phyloP scores from a whole-genome alignment of 2,329 filamentous ascomycete species.

The Byssochlamys sp. region DNA sequence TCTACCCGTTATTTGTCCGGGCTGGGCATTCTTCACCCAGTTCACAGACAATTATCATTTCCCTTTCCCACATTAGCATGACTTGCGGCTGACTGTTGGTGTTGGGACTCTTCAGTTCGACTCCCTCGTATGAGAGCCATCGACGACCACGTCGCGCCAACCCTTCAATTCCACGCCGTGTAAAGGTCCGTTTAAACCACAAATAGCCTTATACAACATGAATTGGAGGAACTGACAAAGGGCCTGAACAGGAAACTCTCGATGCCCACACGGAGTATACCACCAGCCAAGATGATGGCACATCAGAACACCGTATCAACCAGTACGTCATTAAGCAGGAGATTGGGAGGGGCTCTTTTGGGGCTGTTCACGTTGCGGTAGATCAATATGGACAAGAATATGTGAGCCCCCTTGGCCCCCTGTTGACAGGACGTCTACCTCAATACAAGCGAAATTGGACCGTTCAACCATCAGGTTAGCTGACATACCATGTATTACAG shows the following conservation, averaged over 20 bases:
- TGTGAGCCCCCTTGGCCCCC: constrained; percentile 46
- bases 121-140: constrained; percentile 52
- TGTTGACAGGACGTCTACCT: neutral
- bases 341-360: constrained; percentile 93
- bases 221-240: constrained; percentile 3
- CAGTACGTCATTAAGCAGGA: constrained; percentile 91
- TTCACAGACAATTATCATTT: neutral
- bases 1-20: neutral
- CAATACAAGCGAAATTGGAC: neutral
- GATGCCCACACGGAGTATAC: constrained; percentile 80
- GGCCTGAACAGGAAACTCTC: constrained; percentile 63
- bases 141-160: constrained; percentile 55
- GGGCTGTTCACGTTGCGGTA: constrained; percentile 77
- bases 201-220: constrained; percentile 4
- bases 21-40: neutral
- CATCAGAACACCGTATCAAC: constrained; percentile 76
- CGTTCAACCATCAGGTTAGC: constrained; percentile 8
- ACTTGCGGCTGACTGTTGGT: neutral
- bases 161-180: constrained; percentile 50
- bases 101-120: constrained; percentile 36
- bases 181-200: constrained; percentile 45
- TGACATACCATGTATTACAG: constrained; percentile 38
- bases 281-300: constrained; percentile 73
- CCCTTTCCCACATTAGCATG: neutral
- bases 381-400: constrained; percentile 91